Base-by-base conservation (phyloP, 208 protist genomes). In the Leishmania lainsoni region DNA sequence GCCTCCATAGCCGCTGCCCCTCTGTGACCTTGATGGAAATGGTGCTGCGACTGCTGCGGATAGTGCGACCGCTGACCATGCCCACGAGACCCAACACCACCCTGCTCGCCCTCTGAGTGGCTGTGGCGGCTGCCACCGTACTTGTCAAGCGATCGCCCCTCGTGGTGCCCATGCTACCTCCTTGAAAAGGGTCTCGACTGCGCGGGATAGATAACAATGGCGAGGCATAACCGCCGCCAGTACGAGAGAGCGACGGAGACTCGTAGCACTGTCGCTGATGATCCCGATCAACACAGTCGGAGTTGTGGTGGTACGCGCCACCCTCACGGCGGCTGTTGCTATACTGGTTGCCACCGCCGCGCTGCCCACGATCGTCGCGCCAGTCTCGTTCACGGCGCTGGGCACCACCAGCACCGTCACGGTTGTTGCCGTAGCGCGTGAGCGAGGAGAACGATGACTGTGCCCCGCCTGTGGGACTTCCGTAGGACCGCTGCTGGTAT, bases 351-450 rank as follows among this genome's bases (percentile, higher is more conserved):
- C 75, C 75, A 16, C 79, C 72, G 35, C 69, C 6, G 75, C 51
- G 59, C 51, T 75, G 71, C 20, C 81, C 75, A 59, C 56, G 59
- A 16, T 63, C n/a, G 58, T 86, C 66, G 9, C 74, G 48, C 58
- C 74, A 81, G 45, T 75, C 81, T 39, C 81, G 81, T 56, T 88
- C 76, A 20, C 81, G 81, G n/a, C 80, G 76, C 32, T 85, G 56
- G 58, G 59, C 76, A n/a, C 52, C 52, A 48, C 75, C 39, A 70
- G 20, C 48, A 58, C 71, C 51, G 61, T 48, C 35, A 29, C 71
- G 65, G 52, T 61, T 49, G 80, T 77, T 65, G 16, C 73, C 73
- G 32, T 63, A 65, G 52, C 73, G 54, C 73, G 73, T 49, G 54
- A 65, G 66, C 32, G 73, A 51, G 49, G 51, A 59, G 20, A 54